phyloP scores from a whole-genome alignment of 257 asterid species.

The Solanum piurae region DNA sequence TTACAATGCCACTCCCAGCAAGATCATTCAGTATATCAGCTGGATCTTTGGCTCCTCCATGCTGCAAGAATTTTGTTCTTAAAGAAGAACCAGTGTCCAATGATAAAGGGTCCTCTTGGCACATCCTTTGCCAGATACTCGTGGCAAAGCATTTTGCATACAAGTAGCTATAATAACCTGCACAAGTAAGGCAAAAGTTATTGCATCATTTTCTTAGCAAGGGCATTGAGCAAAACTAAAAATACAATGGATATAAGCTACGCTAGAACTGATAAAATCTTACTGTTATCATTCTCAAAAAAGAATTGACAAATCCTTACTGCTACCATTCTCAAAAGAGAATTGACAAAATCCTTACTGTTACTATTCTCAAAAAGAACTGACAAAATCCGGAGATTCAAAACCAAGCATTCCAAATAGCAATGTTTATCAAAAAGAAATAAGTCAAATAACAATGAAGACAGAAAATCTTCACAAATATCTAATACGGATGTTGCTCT shows the following conservation, averaged over 20 bases:
- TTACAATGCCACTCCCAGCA: conserved; percentile 36
- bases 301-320: not conserved
- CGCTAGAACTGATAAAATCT: not conserved
- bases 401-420: not conserved
- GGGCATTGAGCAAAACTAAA: not conserved
- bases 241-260: not conserved
- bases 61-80: conserved; percentile 60
- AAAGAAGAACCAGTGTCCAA: conserved; percentile 66
- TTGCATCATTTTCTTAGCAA: not conserved
- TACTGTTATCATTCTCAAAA: not conserved
- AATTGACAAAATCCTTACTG: not conserved
- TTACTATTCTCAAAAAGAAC: not conserved
- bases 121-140: conserved; percentile 67
- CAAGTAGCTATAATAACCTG: conserved; percentile 96
- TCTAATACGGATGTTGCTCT: not conserved
- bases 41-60: conserved; percentile 95
- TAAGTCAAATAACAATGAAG: not conserved
- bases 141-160: conserved; percentile 88
- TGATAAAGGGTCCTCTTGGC: conserved; percentile 74
- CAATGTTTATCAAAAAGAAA: not conserved
- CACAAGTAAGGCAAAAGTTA: not conserved
- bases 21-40: conserved; percentile 59
- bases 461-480: not conserved
- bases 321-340: not conserved
- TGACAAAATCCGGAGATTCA: not conserved